Base-by-base conservation (phyloP, 164 flowering plant genomes). In the Macadamia tetraphylla region DNA sequence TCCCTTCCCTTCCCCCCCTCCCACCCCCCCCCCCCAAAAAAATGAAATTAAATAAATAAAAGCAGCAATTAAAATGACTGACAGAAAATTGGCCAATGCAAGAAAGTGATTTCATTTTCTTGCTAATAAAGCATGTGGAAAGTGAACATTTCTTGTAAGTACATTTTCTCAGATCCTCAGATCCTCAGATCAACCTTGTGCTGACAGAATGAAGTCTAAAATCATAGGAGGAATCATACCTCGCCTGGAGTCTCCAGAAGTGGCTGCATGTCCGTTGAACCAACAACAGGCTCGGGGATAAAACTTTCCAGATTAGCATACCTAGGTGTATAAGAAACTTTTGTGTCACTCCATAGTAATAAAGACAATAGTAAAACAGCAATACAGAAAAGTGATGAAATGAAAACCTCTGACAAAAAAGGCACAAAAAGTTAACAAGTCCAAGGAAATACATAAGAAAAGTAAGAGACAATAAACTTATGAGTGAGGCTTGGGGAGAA, bases 161-260 rank as follows among this genome's bases (percentile, higher is more conserved):
- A 46, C 51, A 46, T 46, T 46, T 43, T 9, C 48, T 6, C 48
- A 43, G 48, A 9, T 11, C 51, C 48, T 6, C 48, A 43, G 48
- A 9, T 11, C 51, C 51, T 46, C 51, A 5, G 40, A 35, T 35
- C 40, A 35, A 46, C 51, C 51, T 8, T 8, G 51, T 46, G 51
- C 5, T 35, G 40, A 35, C 5, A 35, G 40, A 46, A 46, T 46
- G 51, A 11, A 46, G 13, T 17, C 17, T 57, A 23, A 31, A 8
- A 65, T n/a, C 18, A 58, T 46, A 30, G 58, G 35, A 52, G 62
- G 29, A 70, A 31, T 12, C 71, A 62, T 76, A 87, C 99, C 97
- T 94, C 99, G 13, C 98, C 99, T 10, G 97, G 94, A 70, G 94
- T 89, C 67, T 94, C 98, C 74, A 94, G 89, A 76, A 92, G 95